Conservation (phyloP, 352 stramenopile species). For the Phytophthora multivora region DNA sequence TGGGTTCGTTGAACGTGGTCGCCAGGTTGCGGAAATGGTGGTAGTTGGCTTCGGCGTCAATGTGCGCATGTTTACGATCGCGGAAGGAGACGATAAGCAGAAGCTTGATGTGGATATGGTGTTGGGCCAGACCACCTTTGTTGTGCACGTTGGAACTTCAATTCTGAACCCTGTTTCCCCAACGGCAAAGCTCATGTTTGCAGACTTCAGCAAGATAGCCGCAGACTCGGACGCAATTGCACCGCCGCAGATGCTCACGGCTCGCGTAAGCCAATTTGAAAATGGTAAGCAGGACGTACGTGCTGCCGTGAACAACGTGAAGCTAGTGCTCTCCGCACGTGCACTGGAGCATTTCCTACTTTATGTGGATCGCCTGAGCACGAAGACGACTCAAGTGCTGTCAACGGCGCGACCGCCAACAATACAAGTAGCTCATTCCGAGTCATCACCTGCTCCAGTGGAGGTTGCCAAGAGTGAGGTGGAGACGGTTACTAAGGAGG, state of each 20-base stretch:
- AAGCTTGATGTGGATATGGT: conserved; percentile 57
- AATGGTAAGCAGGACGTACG: conserved; percentile 51
- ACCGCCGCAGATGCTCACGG: conserved; percentile 51
- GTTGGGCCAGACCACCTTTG: conserved; percentile 55
- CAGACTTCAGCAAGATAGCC: conserved; percentile 50
- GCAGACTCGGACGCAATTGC: conserved; percentile 29
- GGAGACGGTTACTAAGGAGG: conserved; percentile 38
- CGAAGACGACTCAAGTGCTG: conserved; percentile 55
- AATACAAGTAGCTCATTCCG: conserved; percentile 28
- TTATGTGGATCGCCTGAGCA: conserved; percentile 63
- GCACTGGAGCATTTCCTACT: conserved; percentile 70
- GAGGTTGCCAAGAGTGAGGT: conserved; percentile 40
- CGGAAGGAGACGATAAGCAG: conserved; percentile 47
- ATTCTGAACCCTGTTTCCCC: conserved; percentile 38
- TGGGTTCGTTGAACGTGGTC: conserved; percentile 45
- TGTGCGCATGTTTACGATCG: conserved; percentile 43
- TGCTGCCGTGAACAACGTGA: conserved; percentile 52
- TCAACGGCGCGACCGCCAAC: conserved; percentile 46
- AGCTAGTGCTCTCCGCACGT: conserved; percentile 43
- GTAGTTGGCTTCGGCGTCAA: conserved; percentile 59
- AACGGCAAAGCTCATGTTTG: conserved; percentile 58
- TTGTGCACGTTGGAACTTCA: conserved; percentile 51
- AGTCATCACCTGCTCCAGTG: conserved; percentile 30
- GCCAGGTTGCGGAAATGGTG: conserved; percentile 55
- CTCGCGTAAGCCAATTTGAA: conserved; percentile 49